Percentiles rank a stretch among this genome's conserved stretches.
phyloP scores from a whole-genome alignment of 148 eudicot genomes.

The Vaccinium darrowii region DNA sequence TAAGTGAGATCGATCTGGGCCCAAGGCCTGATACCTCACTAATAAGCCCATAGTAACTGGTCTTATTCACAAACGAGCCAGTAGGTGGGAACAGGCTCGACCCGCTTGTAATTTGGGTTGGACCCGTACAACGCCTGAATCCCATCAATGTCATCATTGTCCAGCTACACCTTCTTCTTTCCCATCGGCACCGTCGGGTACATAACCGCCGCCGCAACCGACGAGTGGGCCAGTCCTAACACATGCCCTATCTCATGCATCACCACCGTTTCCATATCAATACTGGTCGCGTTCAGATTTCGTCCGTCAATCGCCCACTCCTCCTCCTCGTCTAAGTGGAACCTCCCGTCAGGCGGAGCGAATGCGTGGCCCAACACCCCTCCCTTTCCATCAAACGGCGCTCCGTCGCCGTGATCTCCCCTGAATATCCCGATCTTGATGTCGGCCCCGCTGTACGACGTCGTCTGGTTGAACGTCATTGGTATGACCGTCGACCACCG shows the following conservation, averaged over 20 bases:
- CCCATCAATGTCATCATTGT: not conserved
- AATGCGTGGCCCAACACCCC: too few species aligned
- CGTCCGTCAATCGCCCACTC: not conserved
- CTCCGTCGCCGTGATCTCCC: not conserved
- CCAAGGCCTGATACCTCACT: not conserved
- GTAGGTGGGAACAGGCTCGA: not conserved
- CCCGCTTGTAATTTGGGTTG: not conserved
- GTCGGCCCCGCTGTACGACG: not conserved
- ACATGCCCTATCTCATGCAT: too few species aligned
- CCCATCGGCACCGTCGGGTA: not conserved
- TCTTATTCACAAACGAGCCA: not conserved
- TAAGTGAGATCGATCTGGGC: not conserved
- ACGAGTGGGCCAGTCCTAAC: not conserved
- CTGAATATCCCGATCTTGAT: too few species aligned
- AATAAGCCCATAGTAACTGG: not conserved
- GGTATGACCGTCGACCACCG: not conserved
- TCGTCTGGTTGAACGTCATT: not conserved
- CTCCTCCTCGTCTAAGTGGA: too few species aligned
- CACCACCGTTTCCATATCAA: not conserved
- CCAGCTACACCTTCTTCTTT: not conserved
- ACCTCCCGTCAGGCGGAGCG: too few species aligned
- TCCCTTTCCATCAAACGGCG: not conserved
- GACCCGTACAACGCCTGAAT: not conserved
- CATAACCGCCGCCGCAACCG: not conserved
- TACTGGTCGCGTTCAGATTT: not conserved